These are phyloP conservation scores for Fusarium begoniae DNA, from an alignment of 2,329 filamentous ascomycete species.

Conservation along the genomic window DNA sequence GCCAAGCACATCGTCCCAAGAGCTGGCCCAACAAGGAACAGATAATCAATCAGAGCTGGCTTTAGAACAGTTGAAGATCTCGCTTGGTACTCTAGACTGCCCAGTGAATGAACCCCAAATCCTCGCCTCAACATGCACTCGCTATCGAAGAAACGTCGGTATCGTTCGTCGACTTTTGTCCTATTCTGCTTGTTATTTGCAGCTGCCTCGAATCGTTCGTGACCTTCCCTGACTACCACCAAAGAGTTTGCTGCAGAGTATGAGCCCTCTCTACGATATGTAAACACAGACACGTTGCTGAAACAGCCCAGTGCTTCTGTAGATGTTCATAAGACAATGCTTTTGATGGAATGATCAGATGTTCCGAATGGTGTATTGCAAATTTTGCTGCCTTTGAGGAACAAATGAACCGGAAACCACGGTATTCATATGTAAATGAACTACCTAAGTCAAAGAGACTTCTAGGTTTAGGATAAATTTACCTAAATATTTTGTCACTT, in stretches of 20 bases:
- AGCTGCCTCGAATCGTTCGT: not conserved
- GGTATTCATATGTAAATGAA: not conserved
- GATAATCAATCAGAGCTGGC: no score
- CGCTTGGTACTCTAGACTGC: not conserved
- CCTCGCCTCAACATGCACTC: not conserved
- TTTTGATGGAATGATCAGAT: not conserved
- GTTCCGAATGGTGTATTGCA: no score
- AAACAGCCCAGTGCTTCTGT: not conserved
- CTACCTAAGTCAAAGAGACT: no score
- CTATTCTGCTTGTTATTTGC: not conserved
- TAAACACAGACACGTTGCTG: no score
- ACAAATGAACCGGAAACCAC: not conserved
- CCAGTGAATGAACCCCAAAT: no score
- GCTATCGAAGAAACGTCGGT: not conserved
- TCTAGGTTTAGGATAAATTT: not conserved
- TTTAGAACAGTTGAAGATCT: not conserved
- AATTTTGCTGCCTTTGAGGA: fast-evolving
- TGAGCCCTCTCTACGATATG: not conserved
- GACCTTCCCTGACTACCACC: not conserved
- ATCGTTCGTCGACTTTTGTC: not conserved
- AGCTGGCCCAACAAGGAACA: not conserved
- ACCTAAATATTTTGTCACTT: not conserved
- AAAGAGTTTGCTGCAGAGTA: not conserved
- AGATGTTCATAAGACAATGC: not conserved
- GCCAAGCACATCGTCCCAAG: not conserved